Base-by-base conservation (phyloP, 768 basidiomycete genomes). In the Calvatia gigantea region DNA sequence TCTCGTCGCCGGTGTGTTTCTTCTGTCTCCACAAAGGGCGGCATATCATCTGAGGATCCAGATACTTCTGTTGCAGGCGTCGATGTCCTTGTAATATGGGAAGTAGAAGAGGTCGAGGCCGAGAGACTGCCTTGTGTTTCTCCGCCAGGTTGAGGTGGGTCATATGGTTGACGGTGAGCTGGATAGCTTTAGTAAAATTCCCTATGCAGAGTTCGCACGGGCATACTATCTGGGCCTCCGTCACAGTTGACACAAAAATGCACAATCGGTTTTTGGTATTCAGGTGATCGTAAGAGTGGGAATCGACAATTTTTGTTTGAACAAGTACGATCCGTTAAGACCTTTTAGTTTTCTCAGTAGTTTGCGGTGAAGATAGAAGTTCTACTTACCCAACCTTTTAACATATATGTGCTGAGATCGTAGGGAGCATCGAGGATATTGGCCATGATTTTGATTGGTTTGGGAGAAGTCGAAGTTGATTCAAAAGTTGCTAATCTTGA, bases 11-110 rank as follows among this genome's bases (percentile, higher is more conserved):
- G 81, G 21, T 83, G 71, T 21, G 76, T 78, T 60, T 85, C 83
- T 60, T 84, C 85, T 1, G 84, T 85, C 56, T 89, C 87, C 14
- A 49, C 37, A 42, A 56, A 56, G 32, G 76, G 72, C n/a, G 84
- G 79, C 25, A 80, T 79, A 9, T 41, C 46, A 59, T 79, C 83
- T 2, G 79, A 69, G 2, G 70, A 68, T 58, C 79, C 80, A 15
- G 89, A 89, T 6, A 86, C 62, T 60, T 92, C 89, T 6, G 91
- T 93, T 4, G 86, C 83, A 19, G 91, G 89, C 1, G 90, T 93
- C 1, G 89, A 89, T 41, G 83, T 72, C 15, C 84, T 78, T 28
- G 89, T 88, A 39, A 70, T 58, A 53, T 73, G 73, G 17, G 84
- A 83, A 53, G 72, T 73, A 3, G 81, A 81, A 6, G 80, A 77